Percentiles rank a stretch among this genome's conserved stretches.
phyloP scores from a whole-genome alignment of 2,329 filamentous ascomycete genomes.

The Beauveria caledonica region DNA sequence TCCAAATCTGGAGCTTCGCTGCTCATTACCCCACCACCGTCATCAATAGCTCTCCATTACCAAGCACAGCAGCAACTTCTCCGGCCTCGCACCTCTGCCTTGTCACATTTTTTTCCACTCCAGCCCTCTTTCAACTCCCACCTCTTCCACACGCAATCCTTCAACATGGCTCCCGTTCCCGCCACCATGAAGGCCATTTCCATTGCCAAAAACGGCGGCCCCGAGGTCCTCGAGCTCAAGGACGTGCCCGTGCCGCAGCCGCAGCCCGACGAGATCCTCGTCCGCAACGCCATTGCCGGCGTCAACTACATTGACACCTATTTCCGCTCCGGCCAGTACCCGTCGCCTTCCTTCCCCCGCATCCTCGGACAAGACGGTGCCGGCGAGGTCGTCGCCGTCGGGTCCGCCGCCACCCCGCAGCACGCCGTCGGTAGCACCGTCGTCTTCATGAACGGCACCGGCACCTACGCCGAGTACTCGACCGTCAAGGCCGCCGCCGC shows the following conservation, averaged over 20 bases:
- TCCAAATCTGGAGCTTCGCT: not conserved
- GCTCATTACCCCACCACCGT: not conserved
- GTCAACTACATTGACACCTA: constrained; percentile 91
- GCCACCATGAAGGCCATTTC: constrained; percentile 63
- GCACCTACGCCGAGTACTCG: constrained; percentile 50
- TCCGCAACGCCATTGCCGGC: constrained; percentile 73
- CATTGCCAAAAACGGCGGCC: constrained; percentile 55
- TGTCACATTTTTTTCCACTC: not conserved
- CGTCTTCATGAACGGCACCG: constrained; percentile 49
- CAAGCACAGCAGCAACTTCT: not conserved
- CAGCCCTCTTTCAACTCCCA: no score
- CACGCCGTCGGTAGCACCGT: constrained; percentile 62
- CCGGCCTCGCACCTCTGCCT: not conserved
- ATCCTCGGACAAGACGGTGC: constrained; percentile 73
- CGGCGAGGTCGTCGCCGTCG: constrained; percentile 59
- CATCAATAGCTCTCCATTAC: not conserved
- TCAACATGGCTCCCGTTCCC: constrained; percentile 59
- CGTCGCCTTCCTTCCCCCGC: constrained; percentile 56
- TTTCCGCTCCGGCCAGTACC: constrained; percentile 79
- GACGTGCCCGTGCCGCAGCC: constrained; percentile 59
- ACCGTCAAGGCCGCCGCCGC: constrained; percentile 44
- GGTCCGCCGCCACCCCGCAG: constrained; percentile 37
- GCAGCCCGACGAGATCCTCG: constrained; percentile 60
- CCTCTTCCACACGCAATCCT: not conserved
- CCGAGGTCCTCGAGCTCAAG: constrained; percentile 63